Evolutionary conservation across 2,329 filamentous ascomycete genomes (phyloP), one percentile per base, ranked within the genome.

Genomic region (Penicillium nordicum): DNA sequence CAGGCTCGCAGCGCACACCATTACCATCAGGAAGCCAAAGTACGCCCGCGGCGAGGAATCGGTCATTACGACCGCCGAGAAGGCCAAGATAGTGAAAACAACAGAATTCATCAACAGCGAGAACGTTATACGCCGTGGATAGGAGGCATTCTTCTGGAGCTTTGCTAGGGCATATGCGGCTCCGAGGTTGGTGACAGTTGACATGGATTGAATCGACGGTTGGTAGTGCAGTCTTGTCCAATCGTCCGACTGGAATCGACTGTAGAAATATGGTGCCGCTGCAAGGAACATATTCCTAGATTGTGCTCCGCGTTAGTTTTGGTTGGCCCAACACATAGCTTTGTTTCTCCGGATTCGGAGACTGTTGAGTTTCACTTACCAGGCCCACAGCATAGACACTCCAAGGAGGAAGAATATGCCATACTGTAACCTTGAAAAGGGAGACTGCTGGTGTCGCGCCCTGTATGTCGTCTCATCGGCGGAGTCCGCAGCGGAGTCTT

Each of bases 211-310:
- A 70, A 97, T 93, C 57, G 90, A 87, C 11, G 93, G 88, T 72
- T 97, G 93, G 77, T 96, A 97, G 78, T 92, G 90, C 61, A 84
- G 80, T 36, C 87, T 81, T 55, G 95, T 87, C 81, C 85, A 89
- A 52, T 84, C 77, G 70, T 87, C 84, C 58, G 82, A 80, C 44
- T 82, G 78, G 74, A 97, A 96, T 64, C 93, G 90, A 48, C 80
- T 81, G 68, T 92, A 86, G 76, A 97, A 97, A 79, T 97, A 97
- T 5, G 93, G 91, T 1, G 91, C 90, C 9, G 93, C 92, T 44
- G 94, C 93, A 65, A 97, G 84, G 74, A 97, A 97, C 93, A 97
- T 97, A 79, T 97, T 97, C 91, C 91, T 60, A 47, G n/a, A 23
- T 30, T 40, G 45, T 44, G 34, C 47, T 53, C 38, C 18, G 23